Percentiles rank a stretch among this genome's conserved stretches.
Conservation (phyloP, 257 asterid species). For the Mentha longifolia region DNA sequence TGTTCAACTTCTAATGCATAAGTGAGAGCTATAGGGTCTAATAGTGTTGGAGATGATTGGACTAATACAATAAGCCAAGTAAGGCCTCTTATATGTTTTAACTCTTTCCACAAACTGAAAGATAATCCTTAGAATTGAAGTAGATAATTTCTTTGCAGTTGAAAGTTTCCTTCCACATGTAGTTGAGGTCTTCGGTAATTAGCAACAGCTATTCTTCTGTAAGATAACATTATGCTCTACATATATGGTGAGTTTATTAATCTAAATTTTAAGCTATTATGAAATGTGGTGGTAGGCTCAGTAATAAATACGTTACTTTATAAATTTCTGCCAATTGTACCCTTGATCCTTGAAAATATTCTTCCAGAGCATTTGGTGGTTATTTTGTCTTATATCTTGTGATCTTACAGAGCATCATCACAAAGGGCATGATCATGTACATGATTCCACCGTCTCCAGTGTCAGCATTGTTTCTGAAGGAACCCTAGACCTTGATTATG, state of each 20-base stretch:
- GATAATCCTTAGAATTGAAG: background rate
- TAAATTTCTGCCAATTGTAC: background rate
- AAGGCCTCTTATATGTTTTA: background rate
- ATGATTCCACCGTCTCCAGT: conserved; percentile 88
- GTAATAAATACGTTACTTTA: background rate
- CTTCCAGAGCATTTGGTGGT: background rate
- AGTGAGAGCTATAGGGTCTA: background rate
- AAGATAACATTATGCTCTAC: background rate
- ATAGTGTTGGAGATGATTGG: background rate
- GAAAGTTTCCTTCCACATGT: no score
- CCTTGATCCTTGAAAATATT: background rate
- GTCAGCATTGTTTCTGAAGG: conserved; percentile 95
- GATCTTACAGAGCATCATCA: conserved; percentile 62
- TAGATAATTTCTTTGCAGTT: background rate
- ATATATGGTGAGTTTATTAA: background rate
- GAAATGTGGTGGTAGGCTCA: background rate
- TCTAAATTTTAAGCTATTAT: background rate
- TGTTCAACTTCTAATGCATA: background rate
- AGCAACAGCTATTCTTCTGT: background rate
- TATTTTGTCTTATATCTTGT: background rate
- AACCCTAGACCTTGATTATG: conserved; percentile 88
- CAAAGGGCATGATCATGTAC: conserved; percentile 71
- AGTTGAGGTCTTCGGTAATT: background rate
- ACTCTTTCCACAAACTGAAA: background rate
- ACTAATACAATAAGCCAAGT: background rate